Conservation (phyloP, 106 monocot genomes). For the Triglochin maritima region DNA sequence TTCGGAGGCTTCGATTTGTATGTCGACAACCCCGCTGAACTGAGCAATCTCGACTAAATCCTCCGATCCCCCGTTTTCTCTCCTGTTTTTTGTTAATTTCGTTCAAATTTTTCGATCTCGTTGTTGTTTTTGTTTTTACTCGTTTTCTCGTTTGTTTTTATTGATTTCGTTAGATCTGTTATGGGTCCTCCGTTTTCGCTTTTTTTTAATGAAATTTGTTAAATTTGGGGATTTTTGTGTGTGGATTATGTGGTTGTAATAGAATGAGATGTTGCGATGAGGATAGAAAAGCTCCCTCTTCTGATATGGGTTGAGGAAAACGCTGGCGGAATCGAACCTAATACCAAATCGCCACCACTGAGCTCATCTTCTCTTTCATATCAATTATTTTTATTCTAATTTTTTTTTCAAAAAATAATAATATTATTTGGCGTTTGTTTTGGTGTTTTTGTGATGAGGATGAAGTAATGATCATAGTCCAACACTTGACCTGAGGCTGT, state of each 20-base stretch:
- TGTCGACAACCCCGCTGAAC: constrained; percentile 79
- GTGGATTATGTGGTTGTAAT: no score
- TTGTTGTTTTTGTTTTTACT: neutral
- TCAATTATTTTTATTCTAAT: neutral
- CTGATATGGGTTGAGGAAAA: constrained; percentile 17
- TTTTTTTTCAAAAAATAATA: neutral
- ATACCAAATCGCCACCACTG: constrained; percentile 17
- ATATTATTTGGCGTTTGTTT: neutral
- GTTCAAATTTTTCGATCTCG: neutral
- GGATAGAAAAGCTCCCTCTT: constrained; percentile 31
- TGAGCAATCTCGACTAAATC: constrained; percentile 24
- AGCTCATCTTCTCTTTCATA: neutral
- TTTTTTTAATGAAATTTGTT: no score
- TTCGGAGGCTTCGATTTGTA: constrained; percentile 30
- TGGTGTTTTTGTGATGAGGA: no score
- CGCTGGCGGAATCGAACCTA: constrained; percentile 31
- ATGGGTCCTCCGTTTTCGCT: no score
- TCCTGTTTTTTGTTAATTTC: neutral
- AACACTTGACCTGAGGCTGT: constrained; percentile 27
- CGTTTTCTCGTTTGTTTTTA: no score
- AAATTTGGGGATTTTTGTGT: no score
- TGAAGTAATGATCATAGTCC: constrained; percentile 6
- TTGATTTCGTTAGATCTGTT: no score
- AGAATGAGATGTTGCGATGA: constrained; percentile 2
- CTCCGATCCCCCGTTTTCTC: neutral